These are phyloP conservation scores for Talaromyces funiculosus DNA, from an alignment of 2,329 filamentous ascomycete species.

Conservation along the genomic window DNA sequence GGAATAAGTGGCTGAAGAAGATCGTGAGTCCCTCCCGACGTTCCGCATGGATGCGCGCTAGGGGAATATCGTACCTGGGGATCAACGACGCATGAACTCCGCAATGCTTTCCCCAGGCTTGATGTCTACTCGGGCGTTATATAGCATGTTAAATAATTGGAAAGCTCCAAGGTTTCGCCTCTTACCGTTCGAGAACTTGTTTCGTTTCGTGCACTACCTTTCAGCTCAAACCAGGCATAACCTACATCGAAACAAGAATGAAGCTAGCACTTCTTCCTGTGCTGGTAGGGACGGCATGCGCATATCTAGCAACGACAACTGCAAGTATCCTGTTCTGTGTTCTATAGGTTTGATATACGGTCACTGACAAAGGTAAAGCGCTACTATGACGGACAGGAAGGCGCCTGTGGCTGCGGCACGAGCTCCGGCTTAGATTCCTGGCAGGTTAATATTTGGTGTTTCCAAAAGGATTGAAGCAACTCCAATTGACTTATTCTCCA, in stretches of 20 bases:
- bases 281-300: slow-evolving; percentile 5
- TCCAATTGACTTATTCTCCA: slow-evolving; percentile 25
- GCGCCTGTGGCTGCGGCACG: slow-evolving; percentile 28
- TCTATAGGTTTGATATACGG: no score
- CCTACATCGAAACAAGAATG: background rate
- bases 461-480: background rate
- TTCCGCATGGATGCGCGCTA: slow-evolving; percentile 1
- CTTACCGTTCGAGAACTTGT: background rate
- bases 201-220: background rate
- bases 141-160: background rate
- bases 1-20: background rate
- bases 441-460: slow-evolving; percentile 20
- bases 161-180: background rate
- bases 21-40: background rate
- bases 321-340: background rate
- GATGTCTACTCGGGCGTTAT: background rate
- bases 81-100: background rate
- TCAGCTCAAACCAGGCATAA: background rate
- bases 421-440: slow-evolving; percentile 22
- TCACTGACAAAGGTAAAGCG: background rate
- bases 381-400: slow-evolving; percentile 29
- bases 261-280: slow-evolving; percentile 2
- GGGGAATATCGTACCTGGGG: slow-evolving; percentile 5
- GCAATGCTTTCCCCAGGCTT: background rate
- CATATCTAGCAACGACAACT: slow-evolving; percentile 12